Conservation (phyloP, 2,329 filamentous ascomycete species). For the Chalaropsis ovoidea region DNA sequence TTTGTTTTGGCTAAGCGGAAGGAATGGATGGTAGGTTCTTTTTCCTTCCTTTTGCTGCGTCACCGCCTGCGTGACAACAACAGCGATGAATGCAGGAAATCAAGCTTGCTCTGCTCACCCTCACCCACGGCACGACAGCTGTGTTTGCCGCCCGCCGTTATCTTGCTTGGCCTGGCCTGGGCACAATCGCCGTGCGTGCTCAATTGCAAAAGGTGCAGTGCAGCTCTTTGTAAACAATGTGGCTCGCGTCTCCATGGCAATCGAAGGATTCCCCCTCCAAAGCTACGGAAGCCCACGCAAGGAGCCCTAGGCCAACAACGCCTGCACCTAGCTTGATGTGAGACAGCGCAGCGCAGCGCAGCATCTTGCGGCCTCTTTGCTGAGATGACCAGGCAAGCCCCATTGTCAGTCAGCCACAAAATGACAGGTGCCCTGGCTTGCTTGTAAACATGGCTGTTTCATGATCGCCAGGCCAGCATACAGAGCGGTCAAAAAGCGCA, state of each 20-base stretch:
- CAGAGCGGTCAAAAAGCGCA: background rate
- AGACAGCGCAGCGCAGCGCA: background rate
- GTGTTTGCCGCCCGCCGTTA: background rate
- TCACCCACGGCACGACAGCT: background rate
- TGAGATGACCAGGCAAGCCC: background rate
- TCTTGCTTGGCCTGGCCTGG: background rate
- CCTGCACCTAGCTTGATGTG: background rate
- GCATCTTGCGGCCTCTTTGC: background rate
- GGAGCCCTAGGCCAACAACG: background rate
- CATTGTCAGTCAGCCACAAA: background rate
- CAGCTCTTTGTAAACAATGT: conserved; percentile 17
- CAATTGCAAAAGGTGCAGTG: background rate
- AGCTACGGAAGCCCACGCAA: conserved; percentile 6
- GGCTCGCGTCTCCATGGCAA: conserved; percentile 19
- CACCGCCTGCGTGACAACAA: conserved; percentile 4
- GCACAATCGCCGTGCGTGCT: too few species aligned
- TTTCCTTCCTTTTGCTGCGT: background rate
- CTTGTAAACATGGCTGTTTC: background rate
- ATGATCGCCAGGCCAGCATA: background rate
- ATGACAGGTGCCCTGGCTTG: background rate
- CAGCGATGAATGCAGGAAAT: background rate
- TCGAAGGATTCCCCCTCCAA: conserved; percentile 9
- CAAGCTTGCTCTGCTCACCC: background rate
- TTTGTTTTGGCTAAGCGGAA: conserved; percentile 9
- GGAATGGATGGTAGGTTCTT: background rate